Evolutionary conservation across 1,139 yeast genomes (phyloP).

Genomic region (Diutina ranongensis): DNA sequence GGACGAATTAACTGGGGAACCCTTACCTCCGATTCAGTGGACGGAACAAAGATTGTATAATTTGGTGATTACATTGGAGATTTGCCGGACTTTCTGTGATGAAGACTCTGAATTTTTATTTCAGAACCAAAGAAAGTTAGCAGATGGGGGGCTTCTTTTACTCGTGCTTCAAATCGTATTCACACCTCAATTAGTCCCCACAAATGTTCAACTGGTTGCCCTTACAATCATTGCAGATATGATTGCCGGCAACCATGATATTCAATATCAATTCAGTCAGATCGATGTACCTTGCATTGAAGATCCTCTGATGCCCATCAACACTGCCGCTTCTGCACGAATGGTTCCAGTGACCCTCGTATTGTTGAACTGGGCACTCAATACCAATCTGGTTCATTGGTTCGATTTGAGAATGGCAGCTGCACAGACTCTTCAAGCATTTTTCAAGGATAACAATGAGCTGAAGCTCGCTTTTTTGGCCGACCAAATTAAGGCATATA

Average conservation of each 20-base stretch:
- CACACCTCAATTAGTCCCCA: constrained; percentile 43
- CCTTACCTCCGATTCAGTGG: constrained; percentile 33
- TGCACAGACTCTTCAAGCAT: constrained; percentile 52
- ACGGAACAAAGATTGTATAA: constrained; percentile 63
- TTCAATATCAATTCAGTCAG: constrained; percentile 61
- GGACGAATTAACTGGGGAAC: constrained; percentile 13
- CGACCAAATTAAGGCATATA: constrained; percentile 48
- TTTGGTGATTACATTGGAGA: constrained; percentile 54
- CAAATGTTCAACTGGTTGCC: constrained; percentile 52
- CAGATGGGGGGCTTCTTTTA: constrained; percentile 51
- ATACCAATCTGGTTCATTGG: constrained; percentile 68
- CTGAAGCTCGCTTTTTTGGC: constrained; percentile 50
- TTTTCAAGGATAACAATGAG: constrained; percentile 52
- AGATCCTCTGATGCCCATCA: constrained; percentile 54
- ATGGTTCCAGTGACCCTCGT: constrained; percentile 62
- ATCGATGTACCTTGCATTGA: constrained; percentile 86
- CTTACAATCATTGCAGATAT: constrained; percentile 69
- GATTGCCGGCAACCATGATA: constrained; percentile 47
- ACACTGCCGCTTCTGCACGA: constrained; percentile 21
- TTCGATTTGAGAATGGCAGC: constrained; percentile 77
- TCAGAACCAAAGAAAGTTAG: constrained; percentile 52
- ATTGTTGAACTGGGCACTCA: constrained; percentile 70
- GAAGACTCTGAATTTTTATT: constrained; percentile 61
- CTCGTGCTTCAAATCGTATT: constrained; percentile 61
- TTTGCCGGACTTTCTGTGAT: constrained; percentile 61